Conservation (phyloP, 2,329 filamentous ascomycete species). For the Pseudogymnoascus verrucosus region DNA sequence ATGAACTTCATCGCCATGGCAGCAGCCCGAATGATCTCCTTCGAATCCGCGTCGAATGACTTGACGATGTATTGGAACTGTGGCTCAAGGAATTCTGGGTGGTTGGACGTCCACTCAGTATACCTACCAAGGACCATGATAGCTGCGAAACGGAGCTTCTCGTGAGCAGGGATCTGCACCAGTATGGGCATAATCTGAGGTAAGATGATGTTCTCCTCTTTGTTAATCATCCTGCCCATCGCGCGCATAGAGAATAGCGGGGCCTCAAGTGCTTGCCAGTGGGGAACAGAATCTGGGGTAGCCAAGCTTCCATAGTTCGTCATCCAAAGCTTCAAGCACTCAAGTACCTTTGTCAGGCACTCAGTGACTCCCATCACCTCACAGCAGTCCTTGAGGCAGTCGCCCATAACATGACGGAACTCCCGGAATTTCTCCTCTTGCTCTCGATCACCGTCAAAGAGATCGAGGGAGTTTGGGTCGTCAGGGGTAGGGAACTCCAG, state of each 20-base stretch:
- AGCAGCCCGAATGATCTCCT: slow-evolving; percentile 84
- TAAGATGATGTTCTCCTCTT: slow-evolving; percentile 77
- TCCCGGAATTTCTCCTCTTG: slow-evolving; percentile 95
- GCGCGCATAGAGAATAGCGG: slow-evolving; percentile 92
- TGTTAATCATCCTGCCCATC: slow-evolving; percentile 92
- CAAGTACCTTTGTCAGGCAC: slow-evolving; percentile 81
- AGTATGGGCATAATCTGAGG: slow-evolving; percentile 89
- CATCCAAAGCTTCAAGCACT: slow-evolving; percentile 83
- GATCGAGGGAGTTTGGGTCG: slow-evolving; percentile 62
- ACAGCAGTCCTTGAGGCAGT: slow-evolving; percentile 94
- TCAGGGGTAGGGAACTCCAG: slow-evolving; percentile 79
- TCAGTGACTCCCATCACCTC: slow-evolving; percentile 91
- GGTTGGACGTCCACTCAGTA: slow-evolving; percentile 93
- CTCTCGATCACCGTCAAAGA: slow-evolving; percentile 93
- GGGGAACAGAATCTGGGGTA: slow-evolving; percentile 66
- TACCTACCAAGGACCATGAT: slow-evolving; percentile 97
- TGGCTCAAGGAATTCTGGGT: slow-evolving; percentile 83
- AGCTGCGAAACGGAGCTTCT: slow-evolving; percentile 96
- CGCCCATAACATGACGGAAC: slow-evolving; percentile 94
- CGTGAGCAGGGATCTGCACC: slow-evolving; percentile 87
- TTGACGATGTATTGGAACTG: slow-evolving; percentile 95
- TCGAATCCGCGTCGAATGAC: slow-evolving; percentile 80
- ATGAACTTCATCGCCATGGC: slow-evolving; percentile 96
- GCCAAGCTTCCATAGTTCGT: slow-evolving; percentile 71
- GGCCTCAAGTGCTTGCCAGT: slow-evolving; percentile 95